These are phyloP conservation scores for Phytophthora lateralis DNA, from an alignment of 352 stramenopile genomes.

Conservation along the genomic window DNA sequence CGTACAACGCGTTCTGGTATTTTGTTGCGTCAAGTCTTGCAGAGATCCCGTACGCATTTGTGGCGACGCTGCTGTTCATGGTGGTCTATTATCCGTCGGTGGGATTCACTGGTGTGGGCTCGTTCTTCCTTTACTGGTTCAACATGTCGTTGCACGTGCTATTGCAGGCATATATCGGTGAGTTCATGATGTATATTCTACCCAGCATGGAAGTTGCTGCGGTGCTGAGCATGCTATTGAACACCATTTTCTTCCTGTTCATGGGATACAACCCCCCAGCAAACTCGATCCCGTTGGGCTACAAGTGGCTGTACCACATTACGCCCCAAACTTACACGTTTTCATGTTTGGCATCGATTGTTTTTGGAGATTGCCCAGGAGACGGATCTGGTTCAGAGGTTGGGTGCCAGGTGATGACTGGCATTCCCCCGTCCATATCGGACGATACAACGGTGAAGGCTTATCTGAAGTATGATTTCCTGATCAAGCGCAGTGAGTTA, in stretches of 20 bases:
- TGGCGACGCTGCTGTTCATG: slow-evolving; percentile 12
- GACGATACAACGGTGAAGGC: slow-evolving; percentile 8
- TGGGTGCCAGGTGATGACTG: slow-evolving; percentile 14
- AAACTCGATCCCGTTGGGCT: slow-evolving; percentile 17
- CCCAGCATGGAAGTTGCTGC: slow-evolving; percentile 19
- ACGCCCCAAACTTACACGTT: slow-evolving; percentile 24
- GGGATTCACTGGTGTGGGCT: slow-evolving; percentile 13
- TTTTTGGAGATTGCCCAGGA: slow-evolving; percentile 17
- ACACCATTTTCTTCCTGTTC: slow-evolving; percentile 24
- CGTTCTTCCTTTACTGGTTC: slow-evolving; percentile 26
- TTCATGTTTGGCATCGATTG: slow-evolving; percentile 8
- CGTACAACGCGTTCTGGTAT: slow-evolving; percentile 81
- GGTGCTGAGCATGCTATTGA: slow-evolving; percentile 20
- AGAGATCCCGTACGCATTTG: slow-evolving; percentile 24
- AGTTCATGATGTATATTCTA: slow-evolving; percentile 23
- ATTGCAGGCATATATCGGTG: slow-evolving; percentile 20
- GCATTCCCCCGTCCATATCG: slow-evolving; percentile 3
- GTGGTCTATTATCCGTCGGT: slow-evolving; percentile 14
- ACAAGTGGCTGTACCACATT: slow-evolving; percentile 31
- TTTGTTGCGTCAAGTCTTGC: slow-evolving; percentile 41
- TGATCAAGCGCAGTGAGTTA: slow-evolving; percentile 38
- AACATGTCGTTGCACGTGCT: slow-evolving; percentile 26
- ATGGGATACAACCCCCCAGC: slow-evolving; percentile 28
- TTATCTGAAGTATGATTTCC: slow-evolving; percentile 34
- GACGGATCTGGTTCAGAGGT: not conserved